These are phyloP conservation scores for Malus orientalis DNA, from an alignment of 306 rosid species.

Conservation along the genomic window DNA sequence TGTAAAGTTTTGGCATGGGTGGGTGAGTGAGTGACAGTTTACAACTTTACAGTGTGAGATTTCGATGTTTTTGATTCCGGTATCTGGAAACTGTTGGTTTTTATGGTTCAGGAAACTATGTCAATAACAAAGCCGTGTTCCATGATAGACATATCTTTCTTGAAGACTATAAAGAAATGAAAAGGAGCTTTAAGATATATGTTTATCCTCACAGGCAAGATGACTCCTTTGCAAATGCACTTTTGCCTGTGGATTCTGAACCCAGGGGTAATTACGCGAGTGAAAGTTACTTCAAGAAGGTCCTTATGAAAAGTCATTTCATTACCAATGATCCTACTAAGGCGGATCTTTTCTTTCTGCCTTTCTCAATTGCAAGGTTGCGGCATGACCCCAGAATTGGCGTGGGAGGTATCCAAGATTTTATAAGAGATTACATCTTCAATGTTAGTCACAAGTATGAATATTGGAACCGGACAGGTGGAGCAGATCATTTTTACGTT, in stretches of 20 bases:
- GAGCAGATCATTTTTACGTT: constrained; percentile 71
- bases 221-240: constrained; percentile 65
- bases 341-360: constrained; percentile 77
- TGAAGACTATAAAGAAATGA: constrained; percentile 75
- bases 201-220: constrained; percentile 68
- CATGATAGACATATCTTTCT: constrained; percentile 52
- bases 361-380: constrained; percentile 76
- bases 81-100: constrained; percentile 9
- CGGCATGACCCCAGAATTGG: constrained; percentile 63
- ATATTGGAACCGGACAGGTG: constrained; percentile 64
- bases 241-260: constrained; percentile 47
- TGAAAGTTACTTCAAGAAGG: constrained; percentile 75
- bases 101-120: constrained; percentile 37
- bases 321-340: constrained; percentile 45
- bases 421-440: constrained; percentile 48
- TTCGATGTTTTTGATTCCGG: constrained; percentile 4
- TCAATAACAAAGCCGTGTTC: constrained; percentile 40
- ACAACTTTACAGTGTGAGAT: neutral
- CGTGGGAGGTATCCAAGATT: constrained; percentile 56
- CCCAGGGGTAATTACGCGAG: constrained; percentile 88
- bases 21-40: neutral
- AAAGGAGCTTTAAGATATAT: constrained; percentile 66
- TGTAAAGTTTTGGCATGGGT: neutral
- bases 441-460: constrained; percentile 49
- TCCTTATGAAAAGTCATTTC: constrained; percentile 55